Base-by-base conservation (phyloP, 148 eudicot genomes). In the Selenicereus undatus region DNA sequence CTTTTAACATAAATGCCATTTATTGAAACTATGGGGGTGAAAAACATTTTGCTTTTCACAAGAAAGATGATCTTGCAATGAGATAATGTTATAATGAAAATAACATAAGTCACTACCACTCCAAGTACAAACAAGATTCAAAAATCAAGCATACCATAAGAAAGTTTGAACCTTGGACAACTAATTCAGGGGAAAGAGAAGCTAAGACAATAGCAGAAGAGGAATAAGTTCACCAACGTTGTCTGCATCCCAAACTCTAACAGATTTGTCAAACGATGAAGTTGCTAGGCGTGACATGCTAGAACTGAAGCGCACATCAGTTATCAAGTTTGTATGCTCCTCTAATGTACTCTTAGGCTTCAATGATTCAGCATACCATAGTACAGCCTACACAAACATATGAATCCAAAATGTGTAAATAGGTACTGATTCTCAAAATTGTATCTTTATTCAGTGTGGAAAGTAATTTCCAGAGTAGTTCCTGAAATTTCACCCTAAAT, bases 281-380 rank as follows among this genome's bases (percentile, higher is more conserved):
- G 97, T 94, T 82, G 97, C 98, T 68, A 94, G 92, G 58, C 98
- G 95, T 20, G 91, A 85, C 88, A 88, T 86, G 89, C 93, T 93
- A 52, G 97, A 93, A 71, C 98, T 93, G 87, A 94, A 94, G 72
- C 98, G 97, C 48, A 94, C 95, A 86, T 94, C 98, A 69, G 97
- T 94, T 71, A 94, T 93, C 75, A 90, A 80, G 45, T 85, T 68
- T 48, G 95, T 83, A 86, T 94, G 98, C 78, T 94, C 98, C 79
- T 94, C 98, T 71, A 94, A 91, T 36, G 92, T 88, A 73, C 91
- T 81, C 85, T 93, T 94, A 64, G 88, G 87, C 91, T 94, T 94
- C 80, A 93, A 85, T 42, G 88, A 78, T 74, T 94, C 98, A 71
- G 92, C 84, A 84, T 87, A 75, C 98, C 98, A 93, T 75, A 94